phyloP scores from a whole-genome alignment of 139 green algal genomes.

The Closterium sp. region DNA sequence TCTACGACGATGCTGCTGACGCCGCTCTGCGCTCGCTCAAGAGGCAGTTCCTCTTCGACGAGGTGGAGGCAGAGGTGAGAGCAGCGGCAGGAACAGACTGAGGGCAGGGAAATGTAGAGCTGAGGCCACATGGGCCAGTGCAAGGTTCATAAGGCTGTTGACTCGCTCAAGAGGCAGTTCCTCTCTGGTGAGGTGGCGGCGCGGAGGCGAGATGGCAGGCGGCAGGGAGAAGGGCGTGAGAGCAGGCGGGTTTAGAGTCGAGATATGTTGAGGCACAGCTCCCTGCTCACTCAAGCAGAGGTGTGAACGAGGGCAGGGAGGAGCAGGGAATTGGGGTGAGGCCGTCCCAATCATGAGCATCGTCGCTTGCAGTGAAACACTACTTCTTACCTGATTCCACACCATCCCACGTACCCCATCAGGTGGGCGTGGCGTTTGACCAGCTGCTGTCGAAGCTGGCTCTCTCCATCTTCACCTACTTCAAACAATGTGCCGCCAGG shows the following conservation, averaged over 20 bases:
- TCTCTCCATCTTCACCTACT: slow-evolving; percentile 31
- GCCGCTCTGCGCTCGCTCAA: slow-evolving; percentile 16
- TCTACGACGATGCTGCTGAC: slow-evolving; percentile 47
- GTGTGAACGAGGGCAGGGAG: not conserved
- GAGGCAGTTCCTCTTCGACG: slow-evolving; percentile 52
- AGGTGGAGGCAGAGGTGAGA: slow-evolving; percentile 47
- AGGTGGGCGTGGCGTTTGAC: slow-evolving; percentile 48
- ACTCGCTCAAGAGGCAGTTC: slow-evolving; percentile 39
- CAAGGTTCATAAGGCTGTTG: not conserved
- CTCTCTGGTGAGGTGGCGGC: slow-evolving; percentile 51
- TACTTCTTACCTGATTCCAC: not conserved
- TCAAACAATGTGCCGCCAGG: slow-evolving; percentile 31
- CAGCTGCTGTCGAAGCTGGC: slow-evolving; percentile 41
- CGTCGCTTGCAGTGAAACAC: too few species aligned
- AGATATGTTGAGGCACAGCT: too few species aligned
- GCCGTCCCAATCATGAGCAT: too few species aligned
- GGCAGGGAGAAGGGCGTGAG: not conserved
- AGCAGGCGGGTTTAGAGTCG: too few species aligned
- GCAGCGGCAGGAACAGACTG: too few species aligned
- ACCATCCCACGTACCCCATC: not conserved
- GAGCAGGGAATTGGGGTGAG: too few species aligned
- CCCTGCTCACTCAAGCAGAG: too few species aligned
- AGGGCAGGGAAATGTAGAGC: too few species aligned
- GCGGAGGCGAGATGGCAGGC: slow-evolving; percentile 27
- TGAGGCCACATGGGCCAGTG: too few species aligned